Evolutionary conservation across 441 rosid species (phyloP), one percentile per base, ranked within the genome.

Genomic region (Macaranga tanarius): DNA sequence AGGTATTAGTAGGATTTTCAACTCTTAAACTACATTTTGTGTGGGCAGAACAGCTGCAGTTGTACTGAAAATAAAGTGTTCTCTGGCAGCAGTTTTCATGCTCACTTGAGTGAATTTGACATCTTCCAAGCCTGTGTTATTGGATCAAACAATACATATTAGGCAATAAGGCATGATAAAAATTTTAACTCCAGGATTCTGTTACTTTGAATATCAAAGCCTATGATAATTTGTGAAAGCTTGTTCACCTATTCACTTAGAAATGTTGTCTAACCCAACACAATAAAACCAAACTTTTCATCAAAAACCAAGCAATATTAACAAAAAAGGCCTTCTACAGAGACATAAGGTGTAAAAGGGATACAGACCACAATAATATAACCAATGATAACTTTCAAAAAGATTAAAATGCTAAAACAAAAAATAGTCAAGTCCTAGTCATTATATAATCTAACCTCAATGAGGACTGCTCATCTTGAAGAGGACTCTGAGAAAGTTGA

Each of bases 31-130:
- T 65, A 67, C 80, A 68, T 25, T 79, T 80, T 19, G 69, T 54
- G 64, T 73, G 79, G 56, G 75, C 64, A 31, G 80, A 67, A 77
- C 76, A 79, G 65, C 66, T 28, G 73, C 81, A 79, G 56, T 68
- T 76, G 25, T 73, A 73, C 28, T 60, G 85, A 70, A 48, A 72
- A 75, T 31, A 74, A 22, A 63, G 75, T 23, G 73, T 59, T 65
- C 74, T 78, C 61, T 66, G 84, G 58, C 74, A 85, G 72, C 83
- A 83, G 59, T 67, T 79, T 34, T 70, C 82, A 75, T 51, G 76
- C 72, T 75, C 82, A 71, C 59, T 52, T 45, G 80, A 71, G 31
- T 50, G 34, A 28, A 28, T 76, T 61, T 80, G 82, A 73, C 63
- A 72, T 76, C 77, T 82, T 70, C 65, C 76, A 76, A 74, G 63